Evolutionary conservation across 1,139 yeast species (phyloP).

Genomic region (Yamadazyma oceani): DNA sequence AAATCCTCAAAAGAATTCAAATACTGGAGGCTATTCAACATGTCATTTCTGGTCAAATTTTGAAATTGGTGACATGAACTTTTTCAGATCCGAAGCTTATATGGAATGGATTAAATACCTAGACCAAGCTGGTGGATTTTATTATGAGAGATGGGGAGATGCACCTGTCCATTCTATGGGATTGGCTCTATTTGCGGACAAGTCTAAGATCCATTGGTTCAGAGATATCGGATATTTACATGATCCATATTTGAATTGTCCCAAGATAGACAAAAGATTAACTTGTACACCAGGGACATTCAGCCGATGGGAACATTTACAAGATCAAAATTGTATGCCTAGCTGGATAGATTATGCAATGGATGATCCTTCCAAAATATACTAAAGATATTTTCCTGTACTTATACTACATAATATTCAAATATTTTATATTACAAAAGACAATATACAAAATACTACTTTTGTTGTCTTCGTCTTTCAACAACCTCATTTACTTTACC

Average conservation of each 20-base stretch:
- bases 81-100: constrained; percentile 68
- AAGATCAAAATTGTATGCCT: constrained; percentile 70
- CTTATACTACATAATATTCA: no score
- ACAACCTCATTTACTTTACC: constrained; percentile 21
- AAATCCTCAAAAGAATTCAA: constrained; percentile 52
- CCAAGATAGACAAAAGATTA: constrained; percentile 37
- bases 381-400: background rate
- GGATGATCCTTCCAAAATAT: constrained; percentile 25
- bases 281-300: constrained; percentile 33
- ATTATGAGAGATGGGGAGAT: constrained; percentile 91
- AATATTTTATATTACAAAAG: no score
- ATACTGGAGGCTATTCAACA: constrained; percentile 71
- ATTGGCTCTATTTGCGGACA: constrained; percentile 71
- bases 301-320: constrained; percentile 37
- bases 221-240: constrained; percentile 82
- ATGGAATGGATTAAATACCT: constrained; percentile 61
- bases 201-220: constrained; percentile 76
- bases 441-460: no score
- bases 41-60: constrained; percentile 91
- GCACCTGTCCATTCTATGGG: constrained; percentile 87
- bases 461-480: no score
- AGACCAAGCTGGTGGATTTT: constrained; percentile 74
- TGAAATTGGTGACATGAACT: constrained; percentile 81
- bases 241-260: constrained; percentile 75
- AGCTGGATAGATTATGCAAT: constrained; percentile 68